phyloP scores from a whole-genome alignment of 352 stramenopile genomes.

The Phytophthora cryptogea region DNA sequence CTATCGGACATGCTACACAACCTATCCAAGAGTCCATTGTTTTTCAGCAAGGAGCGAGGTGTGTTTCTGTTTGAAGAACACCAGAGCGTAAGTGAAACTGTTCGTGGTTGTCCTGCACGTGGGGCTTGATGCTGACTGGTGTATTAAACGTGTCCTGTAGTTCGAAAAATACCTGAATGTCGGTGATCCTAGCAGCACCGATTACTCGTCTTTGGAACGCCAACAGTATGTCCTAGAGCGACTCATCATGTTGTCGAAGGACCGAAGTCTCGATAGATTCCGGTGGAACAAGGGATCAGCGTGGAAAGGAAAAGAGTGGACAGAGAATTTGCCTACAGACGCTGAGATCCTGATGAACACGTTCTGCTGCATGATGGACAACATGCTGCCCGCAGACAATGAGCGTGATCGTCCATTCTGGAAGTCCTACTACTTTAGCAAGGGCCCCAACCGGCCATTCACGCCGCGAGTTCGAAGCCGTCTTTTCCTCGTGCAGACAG shows the following conservation, averaged over 20 bases:
- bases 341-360: conserved; percentile 89
- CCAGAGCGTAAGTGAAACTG: conserved; percentile 52
- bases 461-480: conserved; percentile 70
- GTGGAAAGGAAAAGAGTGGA: conserved; percentile 89
- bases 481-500: conserved; percentile 79
- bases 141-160: conserved; percentile 29
- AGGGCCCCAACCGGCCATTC: conserved; percentile 74
- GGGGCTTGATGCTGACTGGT: conserved; percentile 7
- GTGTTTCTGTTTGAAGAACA: conserved; percentile 85
- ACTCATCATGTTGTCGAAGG: conserved; percentile 86
- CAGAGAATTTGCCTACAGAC: conserved; percentile 74
- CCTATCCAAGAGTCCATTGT: conserved; percentile 68
- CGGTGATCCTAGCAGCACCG: conserved; percentile 65
- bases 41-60: conserved; percentile 74
- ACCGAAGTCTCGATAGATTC: conserved; percentile 83
- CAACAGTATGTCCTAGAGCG: conserved; percentile 87
- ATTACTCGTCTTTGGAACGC: conserved; percentile 76
- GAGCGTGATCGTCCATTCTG: conserved; percentile 82
- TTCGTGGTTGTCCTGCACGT: background rate
- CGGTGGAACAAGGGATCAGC: conserved; percentile 81
- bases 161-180: conserved; percentile 91
- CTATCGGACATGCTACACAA: conserved; percentile 75
- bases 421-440: conserved; percentile 82
- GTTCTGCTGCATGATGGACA: conserved; percentile 89
- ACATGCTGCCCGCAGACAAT: conserved; percentile 78